Evolutionary conservation across 768 basidiomycete species (phyloP).

Genomic region (Terana coerulea): DNA sequence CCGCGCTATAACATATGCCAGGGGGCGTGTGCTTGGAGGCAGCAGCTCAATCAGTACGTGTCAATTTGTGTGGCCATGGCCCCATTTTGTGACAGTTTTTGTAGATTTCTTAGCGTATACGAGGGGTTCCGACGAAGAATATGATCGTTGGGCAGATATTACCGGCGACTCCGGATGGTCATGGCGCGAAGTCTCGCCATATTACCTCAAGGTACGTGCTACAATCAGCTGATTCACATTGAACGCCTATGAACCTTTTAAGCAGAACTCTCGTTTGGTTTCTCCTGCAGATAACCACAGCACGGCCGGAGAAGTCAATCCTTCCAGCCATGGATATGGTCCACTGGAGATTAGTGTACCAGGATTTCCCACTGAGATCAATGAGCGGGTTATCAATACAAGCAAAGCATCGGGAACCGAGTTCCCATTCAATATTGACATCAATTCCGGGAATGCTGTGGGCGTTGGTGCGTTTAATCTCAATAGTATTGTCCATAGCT

Average conservation of each 20-base stretch:
- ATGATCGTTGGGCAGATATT: constrained; percentile 19
- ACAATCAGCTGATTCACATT: too few relatives aligned
- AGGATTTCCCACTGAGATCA: constrained; percentile 9
- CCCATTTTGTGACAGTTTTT: neutral
- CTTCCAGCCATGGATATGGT: constrained; percentile 17
- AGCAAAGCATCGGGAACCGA: constrained; percentile 1
- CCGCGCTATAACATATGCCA: constrained; percentile 18
- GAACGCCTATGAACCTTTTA: neutral
- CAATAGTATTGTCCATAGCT: neutral
- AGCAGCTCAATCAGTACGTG: constrained; percentile 22
- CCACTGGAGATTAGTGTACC: constrained; percentile 12
- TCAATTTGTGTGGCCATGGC: too few relatives aligned
- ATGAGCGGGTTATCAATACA: constrained; percentile 15
- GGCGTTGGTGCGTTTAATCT: constrained; percentile 14
- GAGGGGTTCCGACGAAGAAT: constrained; percentile 24
- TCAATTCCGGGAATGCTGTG: constrained; percentile 13
- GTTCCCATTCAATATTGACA: constrained; percentile 17
- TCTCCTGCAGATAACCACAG: constrained; percentile 20
- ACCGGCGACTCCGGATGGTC: constrained; percentile 28
- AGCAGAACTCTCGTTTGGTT: constrained; percentile 11
- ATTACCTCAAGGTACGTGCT: constrained; percentile 21
- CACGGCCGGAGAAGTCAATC: constrained; percentile 17
- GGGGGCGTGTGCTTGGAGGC: constrained; percentile 25
- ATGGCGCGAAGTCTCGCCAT: constrained; percentile 19
- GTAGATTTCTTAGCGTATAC: constrained; percentile 26